These are phyloP conservation scores for Bothriochloa decipiens DNA, from an alignment of 176 grass and related monocot species.

Conservation along the genomic window DNA sequence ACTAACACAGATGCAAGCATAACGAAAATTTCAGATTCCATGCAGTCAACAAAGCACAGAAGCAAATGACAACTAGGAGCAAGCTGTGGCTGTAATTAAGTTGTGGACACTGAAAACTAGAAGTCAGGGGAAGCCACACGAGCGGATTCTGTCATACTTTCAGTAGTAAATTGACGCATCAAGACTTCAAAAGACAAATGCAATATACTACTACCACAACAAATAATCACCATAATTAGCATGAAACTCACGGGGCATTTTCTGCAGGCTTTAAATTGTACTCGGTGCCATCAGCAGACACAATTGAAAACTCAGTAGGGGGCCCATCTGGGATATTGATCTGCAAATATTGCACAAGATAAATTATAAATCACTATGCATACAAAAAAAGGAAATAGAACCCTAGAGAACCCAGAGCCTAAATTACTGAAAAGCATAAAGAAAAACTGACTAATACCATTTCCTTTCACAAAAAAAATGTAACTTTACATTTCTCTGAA, in stretches of 20 bases:
- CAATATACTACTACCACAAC: background rate
- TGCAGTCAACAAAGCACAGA: background rate
- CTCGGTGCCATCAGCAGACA: slow-evolving; percentile 57
- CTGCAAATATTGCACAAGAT: slow-evolving; percentile 53
- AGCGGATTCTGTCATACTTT: background rate
- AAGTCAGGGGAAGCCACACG: background rate
- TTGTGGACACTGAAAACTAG: background rate
- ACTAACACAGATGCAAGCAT: background rate
- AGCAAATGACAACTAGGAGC: background rate
- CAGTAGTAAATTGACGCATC: background rate
- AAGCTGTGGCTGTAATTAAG: background rate
- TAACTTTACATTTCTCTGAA: no score
- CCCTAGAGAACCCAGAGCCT: no score
- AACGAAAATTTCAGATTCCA: background rate
- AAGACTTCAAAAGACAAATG: background rate
- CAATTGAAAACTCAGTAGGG: slow-evolving; percentile 70
- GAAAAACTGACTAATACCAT: background rate
- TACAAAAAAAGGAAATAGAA: no score
- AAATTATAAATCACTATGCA: slow-evolving; percentile 25
- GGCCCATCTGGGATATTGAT: slow-evolving; percentile 73
- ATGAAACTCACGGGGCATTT: slow-evolving; percentile 61
- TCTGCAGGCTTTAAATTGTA: slow-evolving; percentile 71
- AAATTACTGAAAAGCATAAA: background rate
- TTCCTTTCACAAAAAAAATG: background rate
- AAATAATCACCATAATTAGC: background rate